These are phyloP conservation scores for Hordeum pubiflorum DNA, from an alignment of 202 grass and related monocot species.

Conservation along the genomic window DNA sequence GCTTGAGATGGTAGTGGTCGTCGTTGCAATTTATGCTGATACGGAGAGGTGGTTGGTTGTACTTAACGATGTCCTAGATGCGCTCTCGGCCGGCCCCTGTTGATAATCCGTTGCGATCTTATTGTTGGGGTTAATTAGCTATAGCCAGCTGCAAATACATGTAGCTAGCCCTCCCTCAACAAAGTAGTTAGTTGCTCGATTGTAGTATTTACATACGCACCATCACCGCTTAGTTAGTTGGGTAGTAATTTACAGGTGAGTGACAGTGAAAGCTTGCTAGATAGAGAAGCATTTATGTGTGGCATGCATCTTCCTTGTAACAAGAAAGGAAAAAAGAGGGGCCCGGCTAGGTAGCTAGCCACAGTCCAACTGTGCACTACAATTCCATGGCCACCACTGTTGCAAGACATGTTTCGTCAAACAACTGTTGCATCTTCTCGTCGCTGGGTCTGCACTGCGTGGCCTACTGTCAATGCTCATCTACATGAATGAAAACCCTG, in stretches of 20 bases:
- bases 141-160: not conserved
- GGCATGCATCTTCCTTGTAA: not conserved
- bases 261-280: not conserved
- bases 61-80: slow-evolving; percentile 20
- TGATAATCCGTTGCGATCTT: not conserved
- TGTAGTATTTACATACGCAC: not conserved
- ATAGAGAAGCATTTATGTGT: not conserved
- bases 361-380: not conserved
- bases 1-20: slow-evolving; percentile 24
- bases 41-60: slow-evolving; percentile 35
- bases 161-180: not conserved
- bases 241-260: not conserved
- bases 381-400: not conserved
- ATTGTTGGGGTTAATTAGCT: not conserved
- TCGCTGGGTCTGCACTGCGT: not conserved
- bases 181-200: not conserved
- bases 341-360: not conserved
- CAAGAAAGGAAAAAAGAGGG: not conserved
- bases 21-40: slow-evolving; percentile 43
- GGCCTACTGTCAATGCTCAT: not conserved
- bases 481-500: not conserved
- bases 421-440: not conserved
- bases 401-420: slow-evolving; percentile 6
- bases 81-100: not conserved
- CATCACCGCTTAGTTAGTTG: slow-evolving; percentile 12